Conservation (phyloP, 1,139 yeast species). For the Suhomyces chickasaworum region DNA sequence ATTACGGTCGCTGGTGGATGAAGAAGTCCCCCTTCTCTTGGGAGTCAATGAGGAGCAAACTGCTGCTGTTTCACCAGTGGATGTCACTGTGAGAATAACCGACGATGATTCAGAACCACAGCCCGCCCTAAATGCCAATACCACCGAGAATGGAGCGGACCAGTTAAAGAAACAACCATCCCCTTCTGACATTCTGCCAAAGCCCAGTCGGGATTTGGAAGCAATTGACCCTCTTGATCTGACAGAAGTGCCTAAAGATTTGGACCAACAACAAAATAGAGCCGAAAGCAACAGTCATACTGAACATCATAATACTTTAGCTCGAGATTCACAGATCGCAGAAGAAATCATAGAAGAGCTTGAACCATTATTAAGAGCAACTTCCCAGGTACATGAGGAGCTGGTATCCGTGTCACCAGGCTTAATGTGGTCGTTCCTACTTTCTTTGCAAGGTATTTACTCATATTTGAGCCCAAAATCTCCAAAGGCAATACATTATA, state of each 20-base stretch:
- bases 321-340: not conserved
- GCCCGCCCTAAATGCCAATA: not conserved
- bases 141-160: not conserved
- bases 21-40: not conserved
- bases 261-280: not conserved
- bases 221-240: not conserved
- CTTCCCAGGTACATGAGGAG: conserved; percentile 2
- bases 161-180: not conserved
- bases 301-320: not conserved
- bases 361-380: conserved; percentile 8
- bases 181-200: not conserved
- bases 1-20: conserved; percentile 2
- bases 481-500: conserved; percentile 18
- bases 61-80: conserved; percentile 6
- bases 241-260: not conserved
- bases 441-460: not conserved
- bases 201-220: not conserved
- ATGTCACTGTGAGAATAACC: conserved; percentile 8
- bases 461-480: conserved; percentile 17
- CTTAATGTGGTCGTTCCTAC: not conserved
- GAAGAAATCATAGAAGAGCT: conserved; percentile 11
- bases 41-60: conserved; percentile 9
- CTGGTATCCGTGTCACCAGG: conserved; percentile 1
- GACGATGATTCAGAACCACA: conserved; percentile 4
- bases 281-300: not conserved